Evolutionary conservation across 352 stramenopile genomes (phyloP).

Genomic region (Peronospora belbahrii): DNA sequence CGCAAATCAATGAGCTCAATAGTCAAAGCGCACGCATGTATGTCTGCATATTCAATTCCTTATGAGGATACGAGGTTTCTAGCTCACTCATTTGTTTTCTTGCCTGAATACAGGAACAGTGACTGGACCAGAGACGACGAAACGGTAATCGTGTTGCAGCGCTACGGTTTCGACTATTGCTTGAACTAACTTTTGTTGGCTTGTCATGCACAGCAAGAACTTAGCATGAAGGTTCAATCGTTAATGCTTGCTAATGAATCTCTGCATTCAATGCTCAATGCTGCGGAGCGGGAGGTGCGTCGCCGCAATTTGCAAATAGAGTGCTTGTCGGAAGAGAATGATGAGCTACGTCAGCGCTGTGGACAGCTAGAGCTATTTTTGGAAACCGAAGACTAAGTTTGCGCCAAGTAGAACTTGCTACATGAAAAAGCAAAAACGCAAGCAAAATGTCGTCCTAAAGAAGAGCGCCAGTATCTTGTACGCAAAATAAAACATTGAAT

Average conservation of each 20-base stretch:
- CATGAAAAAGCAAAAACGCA: conserved; percentile 65
- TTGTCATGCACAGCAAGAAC: conserved; percentile 32
- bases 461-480: conserved; percentile 54
- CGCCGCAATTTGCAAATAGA: conserved; percentile 63
- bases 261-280: conserved; percentile 49
- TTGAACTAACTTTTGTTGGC: conserved; percentile 7
- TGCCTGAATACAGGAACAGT: conserved; percentile 8
- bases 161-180: background rate
- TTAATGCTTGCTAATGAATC: conserved; percentile 57
- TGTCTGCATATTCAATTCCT: conserved; percentile 2
- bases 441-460: conserved; percentile 52
- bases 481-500: conserved; percentile 37
- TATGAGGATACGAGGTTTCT: background rate
- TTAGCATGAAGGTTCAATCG: conserved; percentile 51
- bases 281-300: conserved; percentile 53
- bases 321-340: conserved; percentile 71
- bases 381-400: background rate
- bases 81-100: conserved; percentile 1
- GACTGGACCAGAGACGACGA: conserved; percentile 42
- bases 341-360: conserved; percentile 56
- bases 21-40: conserved; percentile 46
- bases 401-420: conserved; percentile 26
- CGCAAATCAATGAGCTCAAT: conserved; percentile 58
- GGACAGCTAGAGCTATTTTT: conserved; percentile 37
- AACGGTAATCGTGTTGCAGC: conserved; percentile 27